phyloP scores from a whole-genome alignment of 495 filamentous ascomycete species.

The Penicillium maclennaniae region DNA sequence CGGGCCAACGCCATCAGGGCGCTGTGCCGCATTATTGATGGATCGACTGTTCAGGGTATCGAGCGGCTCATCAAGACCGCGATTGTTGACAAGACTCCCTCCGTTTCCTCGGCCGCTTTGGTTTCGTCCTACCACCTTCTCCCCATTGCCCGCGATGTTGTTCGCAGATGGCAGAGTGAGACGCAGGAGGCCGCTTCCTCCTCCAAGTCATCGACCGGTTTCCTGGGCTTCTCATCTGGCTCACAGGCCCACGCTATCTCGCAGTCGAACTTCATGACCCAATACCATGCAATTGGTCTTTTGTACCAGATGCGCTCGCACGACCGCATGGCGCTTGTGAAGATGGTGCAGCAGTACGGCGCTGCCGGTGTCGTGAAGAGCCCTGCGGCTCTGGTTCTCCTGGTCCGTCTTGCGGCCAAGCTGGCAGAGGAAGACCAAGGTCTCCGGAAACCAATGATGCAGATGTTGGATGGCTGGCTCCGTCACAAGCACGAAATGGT shows the following conservation, averaged over 20 bases:
- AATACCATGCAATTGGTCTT: constrained; percentile 97
- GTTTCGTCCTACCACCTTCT: constrained; percentile 98
- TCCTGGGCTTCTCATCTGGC: constrained; percentile 82
- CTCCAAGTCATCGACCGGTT: constrained; percentile 80
- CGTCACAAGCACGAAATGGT: constrained; percentile 99
- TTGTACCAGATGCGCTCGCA: constrained; percentile 97
- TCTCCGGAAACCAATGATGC: constrained; percentile 90
- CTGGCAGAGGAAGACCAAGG: constrained; percentile 88
- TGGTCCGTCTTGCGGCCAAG: constrained; percentile 91
- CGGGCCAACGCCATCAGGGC: constrained; percentile 95
- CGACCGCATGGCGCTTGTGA: constrained; percentile 97
- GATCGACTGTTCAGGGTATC: constrained; percentile 95
- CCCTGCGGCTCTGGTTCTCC: constrained; percentile 83
- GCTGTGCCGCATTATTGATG: constrained; percentile 95
- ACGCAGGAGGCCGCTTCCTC: constrained; percentile 94
- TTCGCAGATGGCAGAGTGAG: constrained; percentile 97
- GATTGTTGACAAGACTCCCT: constrained; percentile 98
- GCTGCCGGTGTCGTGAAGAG: constrained; percentile 90
- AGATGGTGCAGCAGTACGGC: constrained; percentile 99
- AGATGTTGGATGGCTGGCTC: constrained; percentile 91
- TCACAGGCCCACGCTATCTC: constrained; percentile 59
- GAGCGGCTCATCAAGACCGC: constrained; percentile 98
- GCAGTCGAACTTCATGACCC: constrained; percentile 85
- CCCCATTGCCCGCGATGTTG: constrained; percentile 90
- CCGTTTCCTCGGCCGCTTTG: constrained; percentile 93